Evolutionary conservation across 257 asterid genomes (phyloP).

Genomic region (Penstemon eatonii): DNA sequence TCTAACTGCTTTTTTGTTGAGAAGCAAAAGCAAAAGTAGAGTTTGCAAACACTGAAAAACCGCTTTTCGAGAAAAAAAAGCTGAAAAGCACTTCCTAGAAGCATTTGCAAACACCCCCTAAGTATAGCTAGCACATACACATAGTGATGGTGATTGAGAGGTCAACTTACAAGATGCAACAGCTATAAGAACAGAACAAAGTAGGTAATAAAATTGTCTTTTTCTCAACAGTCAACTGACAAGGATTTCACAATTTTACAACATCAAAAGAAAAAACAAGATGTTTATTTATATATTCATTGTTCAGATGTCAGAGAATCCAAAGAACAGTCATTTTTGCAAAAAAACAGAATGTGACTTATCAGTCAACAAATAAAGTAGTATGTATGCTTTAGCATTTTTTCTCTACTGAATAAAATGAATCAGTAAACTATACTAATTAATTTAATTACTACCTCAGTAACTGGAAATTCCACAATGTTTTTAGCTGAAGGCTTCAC

Average conservation of each 20-base stretch:
- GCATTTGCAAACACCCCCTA: too few relatives aligned
- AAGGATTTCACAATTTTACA: too few relatives aligned
- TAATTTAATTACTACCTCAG: constrained; percentile 29
- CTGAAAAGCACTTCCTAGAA: too few relatives aligned
- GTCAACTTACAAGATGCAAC: neutral
- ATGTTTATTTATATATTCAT: neutral
- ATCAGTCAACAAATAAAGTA: neutral
- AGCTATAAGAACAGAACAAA: constrained; percentile 8
- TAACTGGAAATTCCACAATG: constrained; percentile 36
- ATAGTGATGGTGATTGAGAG: constrained; percentile 1
- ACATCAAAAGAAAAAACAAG: neutral
- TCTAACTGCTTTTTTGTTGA: too few relatives aligned
- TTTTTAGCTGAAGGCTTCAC: constrained; percentile 35
- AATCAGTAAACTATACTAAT: too few relatives aligned
- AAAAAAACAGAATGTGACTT: neutral
- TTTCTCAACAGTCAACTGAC: constrained; percentile 10
- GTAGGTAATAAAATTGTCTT: constrained; percentile 24
- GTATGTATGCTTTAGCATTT: too few relatives aligned
- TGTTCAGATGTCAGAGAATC: constrained; percentile 19
- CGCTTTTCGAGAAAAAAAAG: too few relatives aligned
- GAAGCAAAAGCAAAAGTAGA: too few relatives aligned
- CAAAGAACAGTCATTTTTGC: constrained; percentile 2
- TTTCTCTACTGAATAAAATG: too few relatives aligned
- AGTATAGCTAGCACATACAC: neutral
- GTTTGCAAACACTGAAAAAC: too few relatives aligned